Evolutionary conservation across 2,329 filamentous ascomycete species (phyloP).

Genomic region (Aspergillus sp.): DNA sequence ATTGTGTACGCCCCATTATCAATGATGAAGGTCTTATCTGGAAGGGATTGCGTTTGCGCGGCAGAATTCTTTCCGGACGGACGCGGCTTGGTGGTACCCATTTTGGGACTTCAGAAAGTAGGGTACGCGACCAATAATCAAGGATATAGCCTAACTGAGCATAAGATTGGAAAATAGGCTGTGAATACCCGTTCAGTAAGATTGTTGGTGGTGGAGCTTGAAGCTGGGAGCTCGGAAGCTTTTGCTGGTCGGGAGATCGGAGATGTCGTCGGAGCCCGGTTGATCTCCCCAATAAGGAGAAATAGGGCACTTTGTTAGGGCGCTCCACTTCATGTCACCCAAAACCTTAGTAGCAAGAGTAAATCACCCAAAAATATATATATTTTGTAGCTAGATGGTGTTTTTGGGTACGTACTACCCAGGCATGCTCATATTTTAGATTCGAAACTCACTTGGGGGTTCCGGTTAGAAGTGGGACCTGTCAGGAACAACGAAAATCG

Average conservation of each 20-base stretch:
- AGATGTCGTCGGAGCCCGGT: conserved; percentile 11
- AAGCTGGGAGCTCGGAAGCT: conserved; percentile 12
- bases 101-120: conserved; percentile 6
- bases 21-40: conserved; percentile 73
- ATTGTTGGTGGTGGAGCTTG: conserved; percentile 3
- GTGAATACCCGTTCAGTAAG: not conserved
- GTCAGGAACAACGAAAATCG: not conserved
- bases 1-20: conserved; percentile 92
- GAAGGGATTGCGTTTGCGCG: conserved; percentile 50
- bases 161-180: not conserved
- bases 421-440: not conserved
- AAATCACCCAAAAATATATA: not conserved
- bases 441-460: not conserved
- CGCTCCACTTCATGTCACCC: not conserved
- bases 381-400: not conserved
- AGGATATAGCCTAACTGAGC: not conserved
- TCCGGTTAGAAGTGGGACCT: not conserved
- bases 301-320: conserved; percentile 26
- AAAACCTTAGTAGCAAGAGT: not conserved
- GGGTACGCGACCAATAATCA: not conserved
- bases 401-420: not conserved
- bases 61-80: conserved; percentile 53
- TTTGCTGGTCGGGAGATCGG: conserved; percentile 9
- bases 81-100: conserved; percentile 37
- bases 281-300: conserved; percentile 18